Base-by-base conservation (phyloP, 352 stramenopile species). In the Phytophthora chlamydospora region DNA sequence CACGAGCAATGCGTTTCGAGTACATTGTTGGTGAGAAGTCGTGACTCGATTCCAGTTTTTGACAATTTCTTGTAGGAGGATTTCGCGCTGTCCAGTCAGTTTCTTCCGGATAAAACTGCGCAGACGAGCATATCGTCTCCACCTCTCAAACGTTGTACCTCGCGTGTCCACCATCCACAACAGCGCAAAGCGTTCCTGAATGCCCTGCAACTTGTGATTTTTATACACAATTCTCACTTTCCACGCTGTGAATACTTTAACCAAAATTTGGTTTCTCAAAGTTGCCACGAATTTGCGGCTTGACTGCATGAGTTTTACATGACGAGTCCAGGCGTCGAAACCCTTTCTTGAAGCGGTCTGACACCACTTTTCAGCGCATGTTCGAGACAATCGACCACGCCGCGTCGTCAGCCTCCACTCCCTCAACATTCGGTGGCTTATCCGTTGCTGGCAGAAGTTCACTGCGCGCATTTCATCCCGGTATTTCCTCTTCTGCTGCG, bases 191-290 rank as follows among this genome's bases (percentile, higher is more conserved):
- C 73, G 62, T 5, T 62, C 17, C 42, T 73, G 69, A 39, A 89
- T 79, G 1, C 21, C 38, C 5, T 59, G 51, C 2, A 58, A 40
- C 31, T 47, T 34, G 0, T 44, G n/a, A 6, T 19, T 13, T 17
- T 80, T 68, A 4, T 43, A 42, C 6, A 53, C 1, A 3, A 70
- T 64, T 2, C 57, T 31, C 12, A 53, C 24, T 39, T 64, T 85
- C 79, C 76, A 89, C 13, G 76, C 54, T 16, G 71, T 71, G 35
- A 87, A 79, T 0, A 82, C 51, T 1, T 56, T 61, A 17, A 34
- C 16, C 6, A 83, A 29, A 2, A 62, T 58, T 19, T 29, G 14
- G 21, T 43, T 58, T 33, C 63, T 38, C 19, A 72, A 56, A 7
- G 54, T 67, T 0, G 13, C 36, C 8, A 67, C 9, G 19, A 63